Evolutionary conservation across 345 rosid species (phyloP).

Genomic region (Aquilaria yunnanensis): DNA sequence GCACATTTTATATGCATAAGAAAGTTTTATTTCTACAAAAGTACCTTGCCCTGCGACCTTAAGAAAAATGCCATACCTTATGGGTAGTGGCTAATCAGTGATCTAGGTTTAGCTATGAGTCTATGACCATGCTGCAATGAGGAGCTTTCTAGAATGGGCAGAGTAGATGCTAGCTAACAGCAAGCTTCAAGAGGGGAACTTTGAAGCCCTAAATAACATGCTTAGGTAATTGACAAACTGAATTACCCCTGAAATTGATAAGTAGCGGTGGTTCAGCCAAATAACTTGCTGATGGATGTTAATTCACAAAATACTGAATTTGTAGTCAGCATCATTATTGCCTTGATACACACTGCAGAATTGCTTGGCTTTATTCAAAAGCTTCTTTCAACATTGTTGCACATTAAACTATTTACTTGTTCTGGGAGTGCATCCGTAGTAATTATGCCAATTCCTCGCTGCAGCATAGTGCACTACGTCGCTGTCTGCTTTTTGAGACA

Average conservation of each 20-base stretch:
- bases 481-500: conserved; percentile 53
- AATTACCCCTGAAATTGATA: too few species aligned
- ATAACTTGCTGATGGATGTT: neutral
- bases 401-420: conserved; percentile 14
- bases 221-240: too few species aligned
- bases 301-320: neutral
- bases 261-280: neutral
- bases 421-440: neutral
- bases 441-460: conserved; percentile 15
- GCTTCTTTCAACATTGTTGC: neutral
- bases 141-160: neutral
- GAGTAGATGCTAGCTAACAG: neutral
- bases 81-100: neutral
- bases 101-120: neutral
- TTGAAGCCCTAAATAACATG: neutral
- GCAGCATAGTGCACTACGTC: conserved; percentile 47
- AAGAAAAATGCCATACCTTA: too few species aligned
- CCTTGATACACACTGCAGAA: neutral
- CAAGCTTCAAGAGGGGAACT: neutral
- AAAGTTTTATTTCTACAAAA: neutral
- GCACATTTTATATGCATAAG: neutral
- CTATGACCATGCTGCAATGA: too few species aligned
- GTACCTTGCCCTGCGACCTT: too few species aligned
- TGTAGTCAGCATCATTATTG: neutral
- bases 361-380: neutral